Conservation (phyloP, 2,329 filamentous ascomycete species). For the Colletotrichum camelliae region DNA sequence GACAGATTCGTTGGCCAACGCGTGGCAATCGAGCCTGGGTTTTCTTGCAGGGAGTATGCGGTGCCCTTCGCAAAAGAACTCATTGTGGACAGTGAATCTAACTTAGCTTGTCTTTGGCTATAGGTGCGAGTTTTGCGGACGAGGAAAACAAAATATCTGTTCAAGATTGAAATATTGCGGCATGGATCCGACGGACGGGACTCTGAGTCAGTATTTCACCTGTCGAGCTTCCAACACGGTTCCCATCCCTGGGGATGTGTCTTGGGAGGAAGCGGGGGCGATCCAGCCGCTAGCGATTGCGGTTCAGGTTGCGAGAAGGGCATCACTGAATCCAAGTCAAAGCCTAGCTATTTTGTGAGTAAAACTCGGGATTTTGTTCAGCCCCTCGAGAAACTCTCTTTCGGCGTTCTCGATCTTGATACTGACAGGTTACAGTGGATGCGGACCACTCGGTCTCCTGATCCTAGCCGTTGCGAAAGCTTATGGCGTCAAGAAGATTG, state of each 20-base stretch:
- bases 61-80: fast-evolving
- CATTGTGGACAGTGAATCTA: not conserved
- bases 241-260: not conserved
- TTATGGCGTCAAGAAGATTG: not conserved
- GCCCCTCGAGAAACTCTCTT: fast-evolving
- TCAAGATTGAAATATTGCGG: not conserved
- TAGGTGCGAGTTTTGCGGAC: not conserved
- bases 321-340: not conserved
- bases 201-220: not conserved
- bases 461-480: not conserved
- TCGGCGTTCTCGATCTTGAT: fast-evolving
- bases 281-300: not conserved
- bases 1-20: not conserved
- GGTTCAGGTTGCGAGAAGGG: not conserved
- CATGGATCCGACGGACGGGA: not conserved
- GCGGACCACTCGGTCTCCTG: not conserved
- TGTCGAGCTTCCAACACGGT: not conserved
- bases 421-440: not conserved
- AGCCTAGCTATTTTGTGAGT: not conserved
- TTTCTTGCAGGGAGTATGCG: not conserved
- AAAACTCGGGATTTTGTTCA: fast-evolving
- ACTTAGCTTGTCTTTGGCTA: not conserved
- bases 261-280: not conserved
- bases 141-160: not conserved
- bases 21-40: not conserved